These are phyloP conservation scores for Skeletonema menzelii DNA, from an alignment of 108 stramenopile genomes.

Conservation along the genomic window DNA sequence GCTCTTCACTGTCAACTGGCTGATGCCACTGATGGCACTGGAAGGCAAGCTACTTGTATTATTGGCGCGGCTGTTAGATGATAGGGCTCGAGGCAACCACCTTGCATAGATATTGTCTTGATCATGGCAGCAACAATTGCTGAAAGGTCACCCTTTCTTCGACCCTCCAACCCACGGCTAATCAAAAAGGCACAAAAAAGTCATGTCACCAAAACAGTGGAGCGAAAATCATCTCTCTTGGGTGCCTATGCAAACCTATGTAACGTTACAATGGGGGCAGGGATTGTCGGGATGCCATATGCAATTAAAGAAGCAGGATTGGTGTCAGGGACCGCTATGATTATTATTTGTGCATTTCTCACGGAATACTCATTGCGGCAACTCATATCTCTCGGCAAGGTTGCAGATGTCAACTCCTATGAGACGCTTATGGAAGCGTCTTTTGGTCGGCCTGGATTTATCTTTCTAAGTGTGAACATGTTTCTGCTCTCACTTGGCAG, in stretches of 20 bases:
- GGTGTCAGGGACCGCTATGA: slow-evolving; percentile 34
- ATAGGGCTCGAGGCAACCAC: neutral
- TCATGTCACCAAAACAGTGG: slow-evolving; percentile 9
- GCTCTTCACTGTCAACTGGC: too few species aligned
- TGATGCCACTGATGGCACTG: too few species aligned
- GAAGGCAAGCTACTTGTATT: too few species aligned
- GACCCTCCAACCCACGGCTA: slow-evolving; percentile 12
- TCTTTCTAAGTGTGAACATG: slow-evolving; percentile 51
- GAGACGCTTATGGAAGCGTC: slow-evolving; percentile 80
- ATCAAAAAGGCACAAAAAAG: neutral
- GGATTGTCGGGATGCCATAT: slow-evolving; percentile 84
- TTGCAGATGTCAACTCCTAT: slow-evolving; percentile 49
- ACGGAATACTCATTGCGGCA: slow-evolving; percentile 35
- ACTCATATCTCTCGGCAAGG: slow-evolving; percentile 34
- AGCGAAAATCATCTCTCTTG: slow-evolving; percentile 66
- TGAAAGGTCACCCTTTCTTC: slow-evolving; percentile 22
- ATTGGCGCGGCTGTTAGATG: too few species aligned
- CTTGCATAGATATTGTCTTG: neutral
- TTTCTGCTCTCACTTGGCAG: slow-evolving; percentile 37
- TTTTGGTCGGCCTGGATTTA: slow-evolving; percentile 73
- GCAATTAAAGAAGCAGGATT: slow-evolving; percentile 46
- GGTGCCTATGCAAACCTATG: slow-evolving; percentile 78
- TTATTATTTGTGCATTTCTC: slow-evolving; percentile 29
- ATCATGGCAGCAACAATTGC: neutral
- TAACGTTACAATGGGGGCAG: slow-evolving; percentile 84